Evolutionary conservation across 768 basidiomycete species (phyloP).

Genomic region (Imleria badia): DNA sequence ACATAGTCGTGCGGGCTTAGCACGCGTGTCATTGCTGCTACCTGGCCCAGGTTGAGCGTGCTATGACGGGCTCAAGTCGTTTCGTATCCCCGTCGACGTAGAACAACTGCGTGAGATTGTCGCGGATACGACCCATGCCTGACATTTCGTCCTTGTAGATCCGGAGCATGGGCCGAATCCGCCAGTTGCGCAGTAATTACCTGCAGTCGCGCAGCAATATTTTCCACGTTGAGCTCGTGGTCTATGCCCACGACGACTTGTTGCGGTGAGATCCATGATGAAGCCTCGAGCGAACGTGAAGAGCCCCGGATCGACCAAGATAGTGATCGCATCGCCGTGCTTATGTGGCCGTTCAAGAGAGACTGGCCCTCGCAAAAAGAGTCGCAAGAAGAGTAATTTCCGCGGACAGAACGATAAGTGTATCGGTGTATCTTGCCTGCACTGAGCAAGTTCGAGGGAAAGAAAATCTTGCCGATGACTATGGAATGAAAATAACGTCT

Average conservation of each 20-base stretch:
- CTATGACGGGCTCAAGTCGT: conserved; percentile 72
- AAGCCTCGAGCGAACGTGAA: conserved; percentile 83
- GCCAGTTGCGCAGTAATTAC: conserved; percentile 18
- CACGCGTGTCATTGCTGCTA: conserved; percentile 67
- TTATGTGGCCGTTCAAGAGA: conserved; percentile 78
- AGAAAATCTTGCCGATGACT: conserved; percentile 55
- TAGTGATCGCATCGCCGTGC: conserved; percentile 76
- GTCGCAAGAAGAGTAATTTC: conserved; percentile 16
- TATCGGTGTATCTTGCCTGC: conserved; percentile 70
- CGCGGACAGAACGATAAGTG: conserved; percentile 69
- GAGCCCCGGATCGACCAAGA: conserved; percentile 85
- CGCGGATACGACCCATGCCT: conserved; percentile 87
- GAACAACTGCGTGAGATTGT: conserved; percentile 89
- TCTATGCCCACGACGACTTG: conserved; percentile 80
- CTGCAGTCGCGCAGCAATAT: conserved; percentile 43
- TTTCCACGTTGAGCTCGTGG: conserved; percentile 59
- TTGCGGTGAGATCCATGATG: conserved; percentile 67
- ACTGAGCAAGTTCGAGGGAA: conserved; percentile 15
- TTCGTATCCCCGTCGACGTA: conserved; percentile 71
- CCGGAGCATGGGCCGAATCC: conserved; percentile 54
- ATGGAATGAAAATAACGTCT: conserved; percentile 87
- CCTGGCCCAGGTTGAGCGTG: conserved; percentile 70
- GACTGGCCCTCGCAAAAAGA: conserved; percentile 13
- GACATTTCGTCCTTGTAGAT: conserved; percentile 94
- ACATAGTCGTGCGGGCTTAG: conserved; percentile 86